Percentiles rank a stretch among this genome's conserved stretches.
phyloP scores from a whole-genome alignment of 139 green algal genomes.

The Astrephomene gubernaculifera region DNA sequence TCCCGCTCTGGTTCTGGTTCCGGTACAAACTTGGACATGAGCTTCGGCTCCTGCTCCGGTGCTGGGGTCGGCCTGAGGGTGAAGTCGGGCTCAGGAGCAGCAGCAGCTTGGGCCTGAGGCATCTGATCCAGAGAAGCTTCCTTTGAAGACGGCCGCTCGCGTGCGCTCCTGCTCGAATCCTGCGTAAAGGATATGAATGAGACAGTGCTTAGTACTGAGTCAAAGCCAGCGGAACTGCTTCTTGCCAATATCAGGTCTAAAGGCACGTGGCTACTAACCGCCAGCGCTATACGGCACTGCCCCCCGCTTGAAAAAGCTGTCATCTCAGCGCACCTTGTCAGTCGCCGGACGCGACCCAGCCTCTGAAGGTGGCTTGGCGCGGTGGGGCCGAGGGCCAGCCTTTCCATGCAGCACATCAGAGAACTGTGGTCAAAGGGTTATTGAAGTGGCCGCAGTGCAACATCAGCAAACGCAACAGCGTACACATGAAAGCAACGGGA shows the following conservation, averaged over 20 bases:
- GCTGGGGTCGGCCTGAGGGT: background rate
- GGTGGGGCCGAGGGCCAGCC: background rate
- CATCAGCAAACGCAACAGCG: no score
- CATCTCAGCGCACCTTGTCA: background rate
- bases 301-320: no score
- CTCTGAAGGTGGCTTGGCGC: background rate
- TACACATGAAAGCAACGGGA: background rate
- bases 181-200: no score
- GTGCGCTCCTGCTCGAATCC: conserved; percentile 2
- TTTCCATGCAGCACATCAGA: conserved; percentile 37
- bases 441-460: no score
- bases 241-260: no score
- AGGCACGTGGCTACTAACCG: no score
- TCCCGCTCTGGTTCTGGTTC: conserved; percentile 5
- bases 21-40: no score
- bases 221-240: no score
- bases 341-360: background rate
- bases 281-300: no score
- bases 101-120: background rate
- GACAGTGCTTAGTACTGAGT: no score
- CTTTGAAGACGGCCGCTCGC: background rate
- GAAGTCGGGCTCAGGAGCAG: background rate
- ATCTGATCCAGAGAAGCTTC: background rate
- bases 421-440: conserved; percentile 4
- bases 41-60: background rate